phyloP scores from a whole-genome alignment of 306 rosid species.

The Argentina anserina region DNA sequence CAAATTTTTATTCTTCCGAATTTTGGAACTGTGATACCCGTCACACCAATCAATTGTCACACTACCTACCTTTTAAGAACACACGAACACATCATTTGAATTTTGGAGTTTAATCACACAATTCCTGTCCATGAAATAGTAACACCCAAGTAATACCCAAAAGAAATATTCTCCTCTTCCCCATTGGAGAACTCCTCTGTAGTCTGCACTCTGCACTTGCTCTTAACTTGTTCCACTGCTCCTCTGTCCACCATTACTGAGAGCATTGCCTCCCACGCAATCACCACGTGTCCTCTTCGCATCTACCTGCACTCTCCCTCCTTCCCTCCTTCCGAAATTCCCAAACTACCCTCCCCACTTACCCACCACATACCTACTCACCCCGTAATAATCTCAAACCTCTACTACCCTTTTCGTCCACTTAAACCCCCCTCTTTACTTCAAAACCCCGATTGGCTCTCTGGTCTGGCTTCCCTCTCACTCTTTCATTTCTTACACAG shows the following conservation, averaged over 20 bases:
- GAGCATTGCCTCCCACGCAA: constrained; percentile 10
- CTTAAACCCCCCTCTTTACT: not conserved
- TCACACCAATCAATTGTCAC: no score
- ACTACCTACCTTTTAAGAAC: no score
- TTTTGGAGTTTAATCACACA: no score
- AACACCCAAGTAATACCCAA: no score
- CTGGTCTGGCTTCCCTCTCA: not conserved
- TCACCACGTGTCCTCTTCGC: not conserved
- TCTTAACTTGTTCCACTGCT: not conserved
- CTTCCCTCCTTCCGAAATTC: not conserved
- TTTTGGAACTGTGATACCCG: no score
- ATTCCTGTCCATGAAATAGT: no score
- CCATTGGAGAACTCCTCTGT: not conserved
- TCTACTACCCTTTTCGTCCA: constrained; percentile 11
- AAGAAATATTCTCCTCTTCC: not conserved
- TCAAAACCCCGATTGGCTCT: not conserved
- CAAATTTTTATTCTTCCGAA: no score
- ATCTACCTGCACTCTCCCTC: not conserved
- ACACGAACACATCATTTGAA: no score
- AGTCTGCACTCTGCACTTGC: not conserved
- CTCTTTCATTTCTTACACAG: not conserved
- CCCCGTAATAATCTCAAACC: not conserved
- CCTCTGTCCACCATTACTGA: not conserved
- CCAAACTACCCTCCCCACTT: constrained; percentile 5
- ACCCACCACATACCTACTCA: not conserved